Conservation (phyloP, 108 stramenopile genomes). For the Pseudonitzschia multistriata region DNA sequence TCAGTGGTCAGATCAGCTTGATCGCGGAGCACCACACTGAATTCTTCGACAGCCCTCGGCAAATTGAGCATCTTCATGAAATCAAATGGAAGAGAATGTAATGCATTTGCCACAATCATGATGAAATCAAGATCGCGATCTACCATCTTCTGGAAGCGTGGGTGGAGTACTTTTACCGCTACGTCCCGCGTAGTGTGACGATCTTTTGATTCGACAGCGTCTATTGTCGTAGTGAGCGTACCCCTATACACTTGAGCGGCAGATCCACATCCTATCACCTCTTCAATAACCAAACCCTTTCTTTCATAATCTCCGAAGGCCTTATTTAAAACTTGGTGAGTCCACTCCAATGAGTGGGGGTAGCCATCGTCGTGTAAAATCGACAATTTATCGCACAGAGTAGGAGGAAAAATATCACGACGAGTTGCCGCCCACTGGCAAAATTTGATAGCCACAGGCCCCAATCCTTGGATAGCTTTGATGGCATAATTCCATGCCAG, state of each 20-base stretch:
- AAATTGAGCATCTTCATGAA: slow-evolving; percentile 71
- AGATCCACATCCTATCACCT: slow-evolving; percentile 80
- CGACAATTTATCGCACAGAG: slow-evolving; percentile 68
- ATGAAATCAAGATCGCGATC: slow-evolving; percentile 76
- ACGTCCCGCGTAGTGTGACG: slow-evolving; percentile 29
- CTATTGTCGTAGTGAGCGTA: slow-evolving; percentile 25
- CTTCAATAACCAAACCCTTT: slow-evolving; percentile 49
- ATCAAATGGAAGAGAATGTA: slow-evolving; percentile 62
- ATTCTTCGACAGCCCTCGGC: slow-evolving; percentile 68
- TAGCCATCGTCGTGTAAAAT: slow-evolving; percentile 61
- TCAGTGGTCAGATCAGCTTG: slow-evolving; percentile 85
- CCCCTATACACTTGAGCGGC: slow-evolving; percentile 89
- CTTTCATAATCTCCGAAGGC: slow-evolving; percentile 76
- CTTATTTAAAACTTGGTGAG: slow-evolving; percentile 53
- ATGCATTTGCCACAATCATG: slow-evolving; percentile 52
- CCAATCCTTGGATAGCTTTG: slow-evolving; percentile 63
- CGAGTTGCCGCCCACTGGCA: slow-evolving; percentile 90
- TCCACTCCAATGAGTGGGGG: slow-evolving; percentile 70
- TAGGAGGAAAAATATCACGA: slow-evolving; percentile 79
- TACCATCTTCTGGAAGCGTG: slow-evolving; percentile 51
- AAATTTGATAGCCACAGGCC: slow-evolving; percentile 83
- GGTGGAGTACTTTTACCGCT: slow-evolving; percentile 89
- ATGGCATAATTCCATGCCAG: slow-evolving; percentile 74
- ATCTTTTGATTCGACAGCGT: slow-evolving; percentile 19
- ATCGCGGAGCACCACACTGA: slow-evolving; percentile 57